phyloP scores from a whole-genome alignment of 305 asterid genomes.

The Nicotiana rustica region DNA sequence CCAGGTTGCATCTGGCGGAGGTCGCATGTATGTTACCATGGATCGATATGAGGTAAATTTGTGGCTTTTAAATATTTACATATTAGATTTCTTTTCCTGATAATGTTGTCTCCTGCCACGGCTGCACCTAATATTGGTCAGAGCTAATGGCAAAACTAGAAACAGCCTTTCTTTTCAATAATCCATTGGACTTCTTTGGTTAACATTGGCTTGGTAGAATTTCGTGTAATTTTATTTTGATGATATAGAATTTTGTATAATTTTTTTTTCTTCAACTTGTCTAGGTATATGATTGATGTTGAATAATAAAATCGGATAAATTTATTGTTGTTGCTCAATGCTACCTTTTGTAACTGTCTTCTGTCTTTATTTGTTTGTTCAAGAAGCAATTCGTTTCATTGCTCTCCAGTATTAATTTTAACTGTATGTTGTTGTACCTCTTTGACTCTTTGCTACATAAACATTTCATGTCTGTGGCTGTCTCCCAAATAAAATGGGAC shows the following conservation, averaged over 20 bases:
- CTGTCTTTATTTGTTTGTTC: neutral
- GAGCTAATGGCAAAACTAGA: neutral
- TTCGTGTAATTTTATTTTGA: neutral
- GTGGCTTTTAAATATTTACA: neutral
- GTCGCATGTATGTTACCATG: conserved; percentile 96
- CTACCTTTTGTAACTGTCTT: neutral
- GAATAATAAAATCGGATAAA: neutral
- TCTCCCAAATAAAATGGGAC: neutral
- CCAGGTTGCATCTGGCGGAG: conserved; percentile 93
- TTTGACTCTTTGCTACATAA: neutral
- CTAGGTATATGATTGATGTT: neutral
- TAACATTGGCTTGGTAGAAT: neutral
- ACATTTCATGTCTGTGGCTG: neutral
- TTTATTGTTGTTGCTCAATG: neutral
- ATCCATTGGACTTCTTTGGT: neutral
- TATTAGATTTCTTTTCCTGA: neutral
- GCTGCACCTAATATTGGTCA: neutral
- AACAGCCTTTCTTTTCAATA: neutral
- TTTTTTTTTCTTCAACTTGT: neutral
- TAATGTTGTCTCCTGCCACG: neutral
- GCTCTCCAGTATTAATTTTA: neutral
- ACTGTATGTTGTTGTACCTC: neutral
- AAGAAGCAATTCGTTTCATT: neutral
- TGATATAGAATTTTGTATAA: too few species aligned
- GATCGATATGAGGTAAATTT: conserved; percentile 85